A percentile compares a stretch with the other conserved stretches of the same genome.
These are phyloP conservation scores for Crithidia expoeki DNA, from an alignment of 208 protist species.

Conservation along the genomic window DNA sequence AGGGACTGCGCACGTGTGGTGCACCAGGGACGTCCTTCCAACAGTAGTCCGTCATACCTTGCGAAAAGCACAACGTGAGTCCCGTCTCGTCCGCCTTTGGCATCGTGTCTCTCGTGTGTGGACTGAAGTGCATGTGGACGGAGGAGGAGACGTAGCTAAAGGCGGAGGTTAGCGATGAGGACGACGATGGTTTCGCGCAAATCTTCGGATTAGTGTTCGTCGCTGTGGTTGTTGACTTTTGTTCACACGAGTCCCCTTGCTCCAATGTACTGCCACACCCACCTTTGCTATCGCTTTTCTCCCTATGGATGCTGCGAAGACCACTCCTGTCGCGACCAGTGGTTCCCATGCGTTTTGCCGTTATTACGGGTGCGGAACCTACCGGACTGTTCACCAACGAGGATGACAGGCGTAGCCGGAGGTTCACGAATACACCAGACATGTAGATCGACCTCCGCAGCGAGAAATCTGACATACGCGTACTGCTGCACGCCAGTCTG, in stretches of 20 bases:
- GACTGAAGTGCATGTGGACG: neutral
- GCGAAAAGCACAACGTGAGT: slow-evolving; percentile 50
- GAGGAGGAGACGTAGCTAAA: slow-evolving; percentile 5
- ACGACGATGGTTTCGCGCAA: neutral
- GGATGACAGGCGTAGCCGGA: neutral
- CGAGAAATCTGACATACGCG: neutral
- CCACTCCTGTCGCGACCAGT: neutral
- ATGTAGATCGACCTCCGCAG: neutral
- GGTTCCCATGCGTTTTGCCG: neutral
- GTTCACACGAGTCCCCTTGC: too few species aligned
- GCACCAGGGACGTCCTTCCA: slow-evolving; percentile 35
- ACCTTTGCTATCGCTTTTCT: neutral
- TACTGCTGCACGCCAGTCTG: neutral
- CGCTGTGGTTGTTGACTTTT: neutral
- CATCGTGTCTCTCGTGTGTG: slow-evolving; percentile 10
- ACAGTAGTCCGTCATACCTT: slow-evolving; percentile 60
- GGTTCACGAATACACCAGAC: too few species aligned
- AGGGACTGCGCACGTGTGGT: slow-evolving; percentile 22
- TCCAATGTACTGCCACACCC: too few species aligned
- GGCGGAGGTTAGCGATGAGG: neutral
- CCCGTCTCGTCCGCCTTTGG: slow-evolving; percentile 21
- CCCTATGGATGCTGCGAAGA: neutral
- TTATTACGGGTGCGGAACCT: neutral
- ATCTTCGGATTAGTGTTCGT: neutral
- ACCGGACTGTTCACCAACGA: neutral